Percentiles rank a stretch among this genome's conserved stretches.
These are phyloP conservation scores for Geranium rotundifolium DNA, from an alignment of 345 rosid species.

Conservation along the genomic window DNA sequence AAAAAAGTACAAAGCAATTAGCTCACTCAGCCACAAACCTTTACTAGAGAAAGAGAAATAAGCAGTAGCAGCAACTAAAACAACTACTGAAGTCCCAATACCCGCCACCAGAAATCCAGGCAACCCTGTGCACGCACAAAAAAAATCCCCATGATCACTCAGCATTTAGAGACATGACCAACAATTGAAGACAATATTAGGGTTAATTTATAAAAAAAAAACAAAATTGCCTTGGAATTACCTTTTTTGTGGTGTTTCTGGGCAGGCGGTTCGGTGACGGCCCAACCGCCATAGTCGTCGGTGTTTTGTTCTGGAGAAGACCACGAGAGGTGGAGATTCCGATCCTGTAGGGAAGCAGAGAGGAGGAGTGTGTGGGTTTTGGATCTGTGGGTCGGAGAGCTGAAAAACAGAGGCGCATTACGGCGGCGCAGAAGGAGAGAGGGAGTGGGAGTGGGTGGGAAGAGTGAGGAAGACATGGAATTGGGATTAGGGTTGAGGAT, in stretches of 20 bases:
- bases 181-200: not conserved
- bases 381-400: slow-evolving; percentile 13
- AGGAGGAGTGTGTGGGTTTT: slow-evolving; percentile 25
- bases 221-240: slow-evolving; percentile 16
- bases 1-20: too few relatives aligned
- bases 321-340: slow-evolving; percentile 40
- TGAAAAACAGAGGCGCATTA: slow-evolving; percentile 15
- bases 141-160: too few relatives aligned
- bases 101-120: too few relatives aligned
- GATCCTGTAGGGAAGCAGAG: slow-evolving; percentile 28
- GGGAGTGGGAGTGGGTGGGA: slow-evolving; percentile 20
- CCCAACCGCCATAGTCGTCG: slow-evolving; percentile 55
- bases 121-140: too few relatives aligned
- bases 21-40: too few relatives aligned
- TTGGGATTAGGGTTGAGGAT: not conserved
- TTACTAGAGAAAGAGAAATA: too few relatives aligned
- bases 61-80: too few relatives aligned
- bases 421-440: slow-evolving; percentile 28
- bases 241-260: slow-evolving; percentile 7
- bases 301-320: slow-evolving; percentile 23
- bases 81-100: too few relatives aligned
- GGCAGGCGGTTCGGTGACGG: slow-evolving; percentile 27
- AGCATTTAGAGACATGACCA: too few relatives aligned
- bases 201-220: not conserved
- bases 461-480: slow-evolving; percentile 4